These are phyloP conservation scores for Cladosporium sphaerospermum DNA, from an alignment of 2,329 filamentous ascomycete genomes.

Conservation along the genomic window DNA sequence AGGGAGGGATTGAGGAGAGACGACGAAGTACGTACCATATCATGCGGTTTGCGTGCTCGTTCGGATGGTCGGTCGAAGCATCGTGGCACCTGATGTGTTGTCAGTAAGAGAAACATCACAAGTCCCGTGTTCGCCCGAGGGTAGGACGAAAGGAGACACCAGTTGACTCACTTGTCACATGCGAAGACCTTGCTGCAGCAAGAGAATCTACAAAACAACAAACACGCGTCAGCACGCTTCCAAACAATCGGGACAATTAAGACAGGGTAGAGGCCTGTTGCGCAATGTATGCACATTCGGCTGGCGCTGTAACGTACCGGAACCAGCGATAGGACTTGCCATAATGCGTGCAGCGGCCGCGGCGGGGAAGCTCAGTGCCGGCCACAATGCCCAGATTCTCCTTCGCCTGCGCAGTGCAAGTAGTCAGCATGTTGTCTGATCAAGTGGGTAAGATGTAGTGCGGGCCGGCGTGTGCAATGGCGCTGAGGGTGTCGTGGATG, in stretches of 20 bases:
- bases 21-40: conserved; percentile 50
- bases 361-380: conserved; percentile 48
- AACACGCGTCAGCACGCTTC: neutral
- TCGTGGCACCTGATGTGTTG: conserved; percentile 62
- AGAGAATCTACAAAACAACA: conserved; percentile 40
- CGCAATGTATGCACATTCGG: conserved; percentile 4
- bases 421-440: neutral
- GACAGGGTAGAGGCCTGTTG: neutral
- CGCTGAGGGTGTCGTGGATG: no score
- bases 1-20: neutral
- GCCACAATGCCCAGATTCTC: conserved; percentile 51
- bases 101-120: conserved; percentile 7
- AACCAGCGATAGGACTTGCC: conserved; percentile 48
- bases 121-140: no score
- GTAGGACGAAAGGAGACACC: neutral
- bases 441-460: neutral
- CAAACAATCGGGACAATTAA: no score
- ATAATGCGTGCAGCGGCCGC: conserved; percentile 50
- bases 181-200: conserved; percentile 53
- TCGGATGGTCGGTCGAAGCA: conserved; percentile 60
- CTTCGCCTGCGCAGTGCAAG: conserved; percentile 30
- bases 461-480: no score
- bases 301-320: conserved; percentile 31
- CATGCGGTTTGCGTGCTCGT: conserved; percentile 80
- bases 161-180: conserved; percentile 45